A percentile compares a stretch with the other conserved stretches of the same genome.
phyloP scores from a whole-genome alignment of 78 protist species.

The Polysphondylium violaceum region DNA sequence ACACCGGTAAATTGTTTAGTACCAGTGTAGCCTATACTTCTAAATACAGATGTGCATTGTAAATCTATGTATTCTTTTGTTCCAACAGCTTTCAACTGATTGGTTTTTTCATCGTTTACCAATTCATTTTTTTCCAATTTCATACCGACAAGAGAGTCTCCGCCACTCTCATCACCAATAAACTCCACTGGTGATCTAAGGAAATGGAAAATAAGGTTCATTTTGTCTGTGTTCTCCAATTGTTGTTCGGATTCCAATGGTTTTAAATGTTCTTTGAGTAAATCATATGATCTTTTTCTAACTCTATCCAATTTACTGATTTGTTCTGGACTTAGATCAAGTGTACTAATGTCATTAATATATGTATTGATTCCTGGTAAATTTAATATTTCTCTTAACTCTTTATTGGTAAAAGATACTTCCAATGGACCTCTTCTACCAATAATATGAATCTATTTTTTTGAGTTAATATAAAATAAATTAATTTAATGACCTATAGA shows the following conservation, averaged over 20 bases:
- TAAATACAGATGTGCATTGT: conserved; percentile 24
- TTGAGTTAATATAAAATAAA: not conserved
- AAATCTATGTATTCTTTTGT: conserved; percentile 19
- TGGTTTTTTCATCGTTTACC: conserved; percentile 4
- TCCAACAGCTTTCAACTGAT: conserved; percentile 9
- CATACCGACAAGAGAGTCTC: not conserved
- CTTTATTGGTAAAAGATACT: conserved; percentile 75
- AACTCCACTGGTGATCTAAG: conserved; percentile 66
- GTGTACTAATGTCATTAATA: conserved; percentile 24
- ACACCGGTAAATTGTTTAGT: conserved; percentile 33
- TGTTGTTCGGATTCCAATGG: not conserved
- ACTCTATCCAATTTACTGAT: conserved; percentile 45
- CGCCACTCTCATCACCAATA: not conserved
- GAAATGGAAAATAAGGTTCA: conserved; percentile 75
- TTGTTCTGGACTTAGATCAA: not conserved
- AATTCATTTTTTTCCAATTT: conserved; percentile 30
- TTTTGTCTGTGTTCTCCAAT: not conserved
- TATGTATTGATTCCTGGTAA: conserved; percentile 54
- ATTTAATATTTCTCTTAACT: conserved; percentile 66
- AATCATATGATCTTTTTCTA: conserved; percentile 35
- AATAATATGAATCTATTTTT: conserved; percentile 50
- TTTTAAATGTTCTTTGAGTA: conserved; percentile 52
- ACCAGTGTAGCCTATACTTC: conserved; percentile 75
- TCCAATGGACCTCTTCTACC: conserved; percentile 82
- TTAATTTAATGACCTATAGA: not conserved